Percentiles rank a stretch among this genome's conserved stretches.
These are phyloP conservation scores for Rutstroemia sp. DNA, from an alignment of 2,329 filamentous ascomycete species.

Conservation along the genomic window DNA sequence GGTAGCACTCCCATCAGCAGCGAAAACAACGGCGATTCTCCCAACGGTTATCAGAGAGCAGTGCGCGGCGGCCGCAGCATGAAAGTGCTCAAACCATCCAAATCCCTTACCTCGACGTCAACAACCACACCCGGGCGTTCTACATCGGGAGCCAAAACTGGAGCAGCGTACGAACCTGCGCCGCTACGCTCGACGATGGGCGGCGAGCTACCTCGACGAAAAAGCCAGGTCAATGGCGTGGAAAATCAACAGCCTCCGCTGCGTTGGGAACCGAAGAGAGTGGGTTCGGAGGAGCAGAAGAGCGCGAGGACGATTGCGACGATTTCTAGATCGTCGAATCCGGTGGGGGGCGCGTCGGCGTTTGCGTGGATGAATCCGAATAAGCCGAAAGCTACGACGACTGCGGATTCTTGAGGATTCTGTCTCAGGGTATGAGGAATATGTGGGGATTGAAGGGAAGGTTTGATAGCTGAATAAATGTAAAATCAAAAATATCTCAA, in stretches of 20 bases:
- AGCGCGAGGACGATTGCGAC: constrained; percentile 15
- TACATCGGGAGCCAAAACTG: constrained; percentile 39
- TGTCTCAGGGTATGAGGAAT: neutral
- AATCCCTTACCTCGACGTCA: constrained; percentile 48
- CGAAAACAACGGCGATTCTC: constrained; percentile 28
- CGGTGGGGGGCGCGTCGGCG: constrained; percentile 83
- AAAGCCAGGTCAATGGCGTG: constrained; percentile 39
- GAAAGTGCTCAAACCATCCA: constrained; percentile 81
- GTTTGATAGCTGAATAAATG: neutral
- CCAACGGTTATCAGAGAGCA: constrained; percentile 59
- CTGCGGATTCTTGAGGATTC: constrained; percentile 4
- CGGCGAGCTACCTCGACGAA: constrained; percentile 43
- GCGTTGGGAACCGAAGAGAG: constrained; percentile 47
- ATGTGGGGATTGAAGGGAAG: neutral
- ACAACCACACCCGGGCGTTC: constrained; percentile 30
- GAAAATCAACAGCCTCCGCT: constrained; percentile 19
- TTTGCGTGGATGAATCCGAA: constrained; percentile 80
- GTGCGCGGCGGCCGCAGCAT: constrained; percentile 62
- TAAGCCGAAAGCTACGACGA: constrained; percentile 19
- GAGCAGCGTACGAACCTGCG: constrained; percentile 44
- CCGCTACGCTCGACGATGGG: constrained; percentile 32
- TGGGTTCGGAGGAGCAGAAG: constrained; percentile 33
- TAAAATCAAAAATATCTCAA: neutral
- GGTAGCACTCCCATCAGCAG: constrained; percentile 27
- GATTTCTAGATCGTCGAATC: constrained; percentile 60